Base-by-base conservation (phyloP, 805 yeast species). In the Metschnikowia koreensis region DNA sequence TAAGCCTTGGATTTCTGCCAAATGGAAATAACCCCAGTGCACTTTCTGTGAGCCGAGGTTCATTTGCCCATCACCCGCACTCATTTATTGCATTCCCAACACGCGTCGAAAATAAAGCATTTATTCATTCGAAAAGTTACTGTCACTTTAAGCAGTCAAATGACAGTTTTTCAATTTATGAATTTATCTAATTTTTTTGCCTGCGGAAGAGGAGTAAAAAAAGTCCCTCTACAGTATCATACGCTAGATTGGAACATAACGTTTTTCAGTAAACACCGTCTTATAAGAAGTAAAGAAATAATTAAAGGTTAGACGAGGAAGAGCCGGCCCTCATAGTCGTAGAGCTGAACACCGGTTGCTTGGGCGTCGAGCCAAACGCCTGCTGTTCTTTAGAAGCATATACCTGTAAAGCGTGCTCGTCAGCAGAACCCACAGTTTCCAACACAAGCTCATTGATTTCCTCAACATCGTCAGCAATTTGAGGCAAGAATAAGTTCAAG, bases 351-450 rank as follows among this genome's bases (percentile, higher is more conserved):
- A 4, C 22, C 4, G 22, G 22, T 46, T 47, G 45, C 44, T 38
- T 31, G 39, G 37, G 26, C 29, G 47, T 41, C 26, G 41, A 43
- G 46, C 17, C 36, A 41, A 55, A 50, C 8, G 53, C 58, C 36
- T 48, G 47, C 43, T 48, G 52, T 45, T 57, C 59, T 53, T 57
- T 57, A 15, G 59, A 38, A 4, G 53, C 54, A 40, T 57, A 57
- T 22, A 50, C 49, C 31, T 42, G 49, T 46, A 57, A 36, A 11
- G 55, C 60, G 17, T 51, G 56, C 50, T 57, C 59, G 37, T 57
- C 60, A 2, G 60, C 60, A 28, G 56, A 51, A 17, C 60, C 60
- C 15, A 57, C 56, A 8, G 60, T 57, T 47, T 57, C 60, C 56
- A 57, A 57, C 17, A 57, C 59, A 17, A 56, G 50, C 47, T 58